Conservation (phyloP, 306 rosid species). For the Vigna trinervia region DNA sequence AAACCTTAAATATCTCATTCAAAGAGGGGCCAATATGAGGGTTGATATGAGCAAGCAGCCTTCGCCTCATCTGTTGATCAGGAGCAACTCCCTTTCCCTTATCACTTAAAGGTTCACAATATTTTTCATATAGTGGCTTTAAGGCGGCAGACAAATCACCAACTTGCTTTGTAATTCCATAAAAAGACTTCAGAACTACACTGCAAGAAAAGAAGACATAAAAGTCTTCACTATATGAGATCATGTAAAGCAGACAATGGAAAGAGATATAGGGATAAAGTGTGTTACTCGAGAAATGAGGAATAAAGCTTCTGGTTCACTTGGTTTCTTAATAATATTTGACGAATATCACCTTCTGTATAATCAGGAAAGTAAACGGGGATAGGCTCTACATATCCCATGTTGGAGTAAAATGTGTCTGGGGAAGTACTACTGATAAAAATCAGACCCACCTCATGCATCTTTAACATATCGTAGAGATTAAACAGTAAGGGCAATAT, state of each 20-base stretch:
- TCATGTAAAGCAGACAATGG: slow-evolving; percentile 34
- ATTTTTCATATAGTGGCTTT: slow-evolving; percentile 66
- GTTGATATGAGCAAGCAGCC: slow-evolving; percentile 61
- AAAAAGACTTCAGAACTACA: slow-evolving; percentile 70
- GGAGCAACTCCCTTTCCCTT: slow-evolving; percentile 57
- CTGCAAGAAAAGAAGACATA: slow-evolving; percentile 58
- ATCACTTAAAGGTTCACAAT: slow-evolving; percentile 69
- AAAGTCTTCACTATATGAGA: slow-evolving; percentile 27
- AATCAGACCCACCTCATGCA: slow-evolving; percentile 80
- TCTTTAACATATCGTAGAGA: slow-evolving; percentile 75
- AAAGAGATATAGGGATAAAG: slow-evolving; percentile 12
- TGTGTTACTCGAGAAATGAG: slow-evolving; percentile 77
- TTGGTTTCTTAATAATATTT: slow-evolving; percentile 71
- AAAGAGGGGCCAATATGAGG: slow-evolving; percentile 72
- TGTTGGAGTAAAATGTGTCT: slow-evolving; percentile 77
- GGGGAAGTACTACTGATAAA: slow-evolving; percentile 86
- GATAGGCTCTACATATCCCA: slow-evolving; percentile 81
- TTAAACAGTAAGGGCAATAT: slow-evolving; percentile 76
- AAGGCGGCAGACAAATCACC: slow-evolving; percentile 72
- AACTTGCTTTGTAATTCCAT: slow-evolving; percentile 73
- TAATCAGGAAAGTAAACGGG: slow-evolving; percentile 82
- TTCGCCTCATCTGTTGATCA: slow-evolving; percentile 68
- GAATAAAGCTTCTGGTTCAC: slow-evolving; percentile 72
- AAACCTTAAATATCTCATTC: slow-evolving; percentile 77
- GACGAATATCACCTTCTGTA: slow-evolving; percentile 67